A percentile compares a stretch with the other conserved stretches of the same genome.
Conservation (phyloP, 768 basidiomycete genomes). For the Russula virescens region DNA sequence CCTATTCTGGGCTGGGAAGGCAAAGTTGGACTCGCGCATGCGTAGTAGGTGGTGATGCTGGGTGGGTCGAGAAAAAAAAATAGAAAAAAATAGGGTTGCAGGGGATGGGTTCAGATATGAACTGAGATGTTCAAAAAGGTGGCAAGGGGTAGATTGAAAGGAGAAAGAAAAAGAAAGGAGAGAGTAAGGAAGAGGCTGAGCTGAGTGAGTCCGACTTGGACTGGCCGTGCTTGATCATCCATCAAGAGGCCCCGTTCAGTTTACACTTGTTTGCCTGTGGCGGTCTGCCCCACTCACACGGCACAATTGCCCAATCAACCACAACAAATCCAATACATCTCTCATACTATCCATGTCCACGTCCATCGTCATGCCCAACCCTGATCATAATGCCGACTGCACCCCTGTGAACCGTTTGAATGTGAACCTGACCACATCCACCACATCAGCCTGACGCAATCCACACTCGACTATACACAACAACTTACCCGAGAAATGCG, state of each 20-base stretch:
- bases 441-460: conserved; percentile 14
- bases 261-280: conserved; percentile 21
- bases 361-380: too few relatives aligned
- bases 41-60: neutral
- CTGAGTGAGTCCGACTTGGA: conserved; percentile 16
- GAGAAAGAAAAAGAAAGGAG: neutral
- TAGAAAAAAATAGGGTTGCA: neutral
- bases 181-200: conserved; percentile 1
- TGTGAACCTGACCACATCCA: conserved; percentile 48
- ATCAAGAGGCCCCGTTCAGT: conserved; percentile 15
- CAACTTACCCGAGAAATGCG: conserved; percentile 48
- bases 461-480: neutral
- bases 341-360: neutral
- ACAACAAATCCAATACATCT: neutral
- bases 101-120: neutral
- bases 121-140: neutral
- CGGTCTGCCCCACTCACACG: neutral
- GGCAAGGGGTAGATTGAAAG: neutral
- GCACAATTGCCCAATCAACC: too few relatives aligned
- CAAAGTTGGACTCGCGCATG: conserved; percentile 96
- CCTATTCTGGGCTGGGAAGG: conserved; percentile 90
- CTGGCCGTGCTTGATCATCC: conserved; percentile 24
- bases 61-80: neutral
- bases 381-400: conserved; percentile 20
- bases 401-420: conserved; percentile 64